Percentiles rank a stretch among this genome's conserved stretches.
These are phyloP conservation scores for Trypanosoma mega DNA, from an alignment of 208 protist genomes.

Conservation along the genomic window DNA sequence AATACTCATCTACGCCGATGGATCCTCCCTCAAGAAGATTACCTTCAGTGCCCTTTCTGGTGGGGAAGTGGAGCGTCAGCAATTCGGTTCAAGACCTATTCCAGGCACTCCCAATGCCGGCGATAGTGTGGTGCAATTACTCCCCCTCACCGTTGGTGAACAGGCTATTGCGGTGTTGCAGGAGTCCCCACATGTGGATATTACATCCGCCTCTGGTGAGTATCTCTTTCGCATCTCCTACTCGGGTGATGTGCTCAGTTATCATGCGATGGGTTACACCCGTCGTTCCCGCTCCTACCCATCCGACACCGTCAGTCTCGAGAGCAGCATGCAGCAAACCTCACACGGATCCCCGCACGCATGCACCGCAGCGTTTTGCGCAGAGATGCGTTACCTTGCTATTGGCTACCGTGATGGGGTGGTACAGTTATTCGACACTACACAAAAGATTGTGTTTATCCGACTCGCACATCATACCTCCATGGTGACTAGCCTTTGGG, in stretches of 20 bases:
- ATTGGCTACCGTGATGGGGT: slow-evolving; percentile 67
- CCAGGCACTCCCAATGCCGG: no score
- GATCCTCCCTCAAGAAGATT: background rate
- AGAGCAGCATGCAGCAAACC: background rate
- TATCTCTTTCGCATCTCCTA: slow-evolving; percentile 26
- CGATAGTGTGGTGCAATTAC: slow-evolving; percentile 5
- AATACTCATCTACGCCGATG: slow-evolving; percentile 14
- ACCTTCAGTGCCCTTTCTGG: slow-evolving; percentile 3
- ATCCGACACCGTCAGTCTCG: background rate
- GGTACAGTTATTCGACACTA: slow-evolving; percentile 77
- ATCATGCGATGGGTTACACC: background rate
- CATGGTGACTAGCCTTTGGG: slow-evolving; percentile 13
- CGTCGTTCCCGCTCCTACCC: slow-evolving; percentile 17
- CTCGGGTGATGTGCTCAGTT: slow-evolving; percentile 21
- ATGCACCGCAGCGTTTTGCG: slow-evolving; percentile 20
- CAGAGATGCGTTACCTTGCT: slow-evolving; percentile 31
- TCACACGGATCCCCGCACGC: slow-evolving; percentile 6
- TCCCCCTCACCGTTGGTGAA: slow-evolving; percentile 12
- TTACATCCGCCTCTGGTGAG: slow-evolving; percentile 11
- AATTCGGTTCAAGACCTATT: no score
- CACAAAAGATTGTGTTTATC: slow-evolving; percentile 53
- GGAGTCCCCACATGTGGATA: slow-evolving; percentile 24
- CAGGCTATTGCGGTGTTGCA: slow-evolving; percentile 18
- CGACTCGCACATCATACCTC: slow-evolving; percentile 25
- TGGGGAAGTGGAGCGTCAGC: background rate